These are phyloP conservation scores for Leishmania amazonensis DNA, from an alignment of 208 protist genomes.

Conservation along the genomic window DNA sequence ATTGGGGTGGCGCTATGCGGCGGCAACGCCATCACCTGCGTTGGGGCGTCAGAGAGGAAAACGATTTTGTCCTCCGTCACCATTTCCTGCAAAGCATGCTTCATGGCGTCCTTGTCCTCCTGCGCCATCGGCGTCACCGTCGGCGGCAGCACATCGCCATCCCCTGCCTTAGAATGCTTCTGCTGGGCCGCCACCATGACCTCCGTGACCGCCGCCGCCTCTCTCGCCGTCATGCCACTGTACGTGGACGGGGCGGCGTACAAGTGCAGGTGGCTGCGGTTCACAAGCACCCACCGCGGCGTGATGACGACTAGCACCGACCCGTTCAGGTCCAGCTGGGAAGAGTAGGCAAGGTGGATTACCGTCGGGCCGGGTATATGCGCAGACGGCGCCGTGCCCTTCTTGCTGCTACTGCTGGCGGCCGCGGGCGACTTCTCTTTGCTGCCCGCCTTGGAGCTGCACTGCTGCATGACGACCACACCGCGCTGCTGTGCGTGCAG, in stretches of 20 bases:
- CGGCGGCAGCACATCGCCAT: neutral
- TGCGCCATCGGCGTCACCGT: slow-evolving; percentile 19
- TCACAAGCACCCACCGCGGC: slow-evolving; percentile 87
- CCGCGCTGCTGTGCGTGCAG: slow-evolving; percentile 84
- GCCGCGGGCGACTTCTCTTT: slow-evolving; percentile 4
- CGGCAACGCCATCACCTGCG: slow-evolving; percentile 32
- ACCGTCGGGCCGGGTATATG: slow-evolving; percentile 19
- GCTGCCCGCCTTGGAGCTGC: neutral
- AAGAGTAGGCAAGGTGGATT: slow-evolving; percentile 75
- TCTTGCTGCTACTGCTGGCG: slow-evolving; percentile 6
- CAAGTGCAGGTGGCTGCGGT: slow-evolving; percentile 62
- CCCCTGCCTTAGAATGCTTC: slow-evolving; percentile 11
- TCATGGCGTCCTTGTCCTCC: slow-evolving; percentile 36
- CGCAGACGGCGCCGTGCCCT: neutral
- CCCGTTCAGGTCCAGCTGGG: slow-evolving; percentile 57
- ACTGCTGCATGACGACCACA: slow-evolving; percentile 62
- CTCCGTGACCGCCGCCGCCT: slow-evolving; percentile 38
- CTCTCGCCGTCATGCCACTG: slow-evolving; percentile 38
- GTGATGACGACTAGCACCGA: slow-evolving; percentile 72
- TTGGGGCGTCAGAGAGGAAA: slow-evolving; percentile 28
- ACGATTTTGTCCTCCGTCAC: slow-evolving; percentile 17
- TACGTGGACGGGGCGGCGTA: slow-evolving; percentile 57
- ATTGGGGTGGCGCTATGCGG: slow-evolving; percentile 59
- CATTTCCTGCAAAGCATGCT: slow-evolving; percentile 31
- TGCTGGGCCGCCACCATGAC: slow-evolving; percentile 31